Evolutionary conservation across 2,329 filamentous ascomycete genomes (phyloP).

Genomic region (Albophoma yamanashiensis): DNA sequence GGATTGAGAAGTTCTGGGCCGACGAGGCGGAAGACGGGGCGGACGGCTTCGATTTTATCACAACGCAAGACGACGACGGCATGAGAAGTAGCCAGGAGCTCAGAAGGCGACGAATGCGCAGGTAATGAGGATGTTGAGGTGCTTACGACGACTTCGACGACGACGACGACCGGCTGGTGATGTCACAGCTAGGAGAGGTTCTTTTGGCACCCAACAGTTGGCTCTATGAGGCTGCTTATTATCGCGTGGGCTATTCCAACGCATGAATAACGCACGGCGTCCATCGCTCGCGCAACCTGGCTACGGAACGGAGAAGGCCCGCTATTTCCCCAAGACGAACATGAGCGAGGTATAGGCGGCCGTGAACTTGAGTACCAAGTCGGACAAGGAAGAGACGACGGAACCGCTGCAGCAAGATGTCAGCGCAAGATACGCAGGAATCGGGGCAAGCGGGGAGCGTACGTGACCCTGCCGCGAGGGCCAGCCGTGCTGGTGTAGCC

Average conservation of each 20-base stretch:
- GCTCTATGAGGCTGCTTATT: not conserved
- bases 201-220: not conserved
- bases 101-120: constrained; percentile 15
- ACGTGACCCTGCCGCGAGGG: constrained; percentile 32
- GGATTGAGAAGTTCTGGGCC: constrained; percentile 38
- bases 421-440: not conserved
- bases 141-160: not conserved
- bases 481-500: constrained; percentile 39
- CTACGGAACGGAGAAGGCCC: not conserved
- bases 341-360: constrained; percentile 31
- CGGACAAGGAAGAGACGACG: constrained; percentile 19
- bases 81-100: constrained; percentile 15
- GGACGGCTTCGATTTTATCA: constrained; percentile 1
- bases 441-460: constrained; percentile 7
- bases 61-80: constrained; percentile 6
- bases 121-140: constrained; percentile 9
- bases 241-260: not conserved
- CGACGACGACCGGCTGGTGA: not conserved
- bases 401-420: constrained; percentile 21
- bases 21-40: constrained; percentile 12
- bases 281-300: not conserved
- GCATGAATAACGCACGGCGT: not conserved
- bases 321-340: constrained; percentile 21
- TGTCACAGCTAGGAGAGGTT: not conserved
- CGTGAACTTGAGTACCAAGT: constrained; percentile 28